A percentile compares a stretch with the other conserved stretches of the same genome.
phyloP scores from a whole-genome alignment of 805 yeast species.

The Grigorovia humatica region DNA sequence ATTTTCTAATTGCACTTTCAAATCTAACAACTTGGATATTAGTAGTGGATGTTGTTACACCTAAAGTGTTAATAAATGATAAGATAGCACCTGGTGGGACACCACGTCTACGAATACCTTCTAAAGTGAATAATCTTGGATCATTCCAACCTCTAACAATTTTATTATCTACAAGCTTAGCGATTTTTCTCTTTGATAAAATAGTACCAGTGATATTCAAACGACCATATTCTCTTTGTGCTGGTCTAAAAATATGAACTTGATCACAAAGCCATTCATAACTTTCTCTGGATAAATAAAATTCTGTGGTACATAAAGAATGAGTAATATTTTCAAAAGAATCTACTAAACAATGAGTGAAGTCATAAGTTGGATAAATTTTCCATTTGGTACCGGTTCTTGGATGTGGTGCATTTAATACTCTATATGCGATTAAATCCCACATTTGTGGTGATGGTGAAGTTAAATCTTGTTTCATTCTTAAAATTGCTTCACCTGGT shows the following conservation, averaged over 20 bases:
- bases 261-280: constrained; percentile 98
- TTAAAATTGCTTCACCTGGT: constrained; percentile 86
- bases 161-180: constrained; percentile 73
- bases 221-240: constrained; percentile 97
- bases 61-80: constrained; percentile 85
- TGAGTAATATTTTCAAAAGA: constrained; percentile 93
- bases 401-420: constrained; percentile 83
- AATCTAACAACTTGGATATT: constrained; percentile 85
- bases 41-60: constrained; percentile 90
- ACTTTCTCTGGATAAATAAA: constrained; percentile 81
- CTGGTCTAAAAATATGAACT: constrained; percentile 91
- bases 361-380: constrained; percentile 96
- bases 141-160: constrained; percentile 96
- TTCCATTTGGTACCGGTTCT: constrained; percentile 97
- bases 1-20: constrained; percentile 80
- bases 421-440: constrained; percentile 97
- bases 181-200: constrained; percentile 90
- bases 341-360: constrained; percentile 98
- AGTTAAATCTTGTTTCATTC: constrained; percentile 89
- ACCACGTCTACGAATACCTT: constrained; percentile 93
- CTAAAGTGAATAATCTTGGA: constrained; percentile 91
- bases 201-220: constrained; percentile 90
- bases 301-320: constrained; percentile 93
- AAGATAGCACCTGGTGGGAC: constrained; percentile 97
- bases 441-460: constrained; percentile 99